phyloP scores from a whole-genome alignment of 352 stramenopile genomes.

The Pythium rishiriense region DNA sequence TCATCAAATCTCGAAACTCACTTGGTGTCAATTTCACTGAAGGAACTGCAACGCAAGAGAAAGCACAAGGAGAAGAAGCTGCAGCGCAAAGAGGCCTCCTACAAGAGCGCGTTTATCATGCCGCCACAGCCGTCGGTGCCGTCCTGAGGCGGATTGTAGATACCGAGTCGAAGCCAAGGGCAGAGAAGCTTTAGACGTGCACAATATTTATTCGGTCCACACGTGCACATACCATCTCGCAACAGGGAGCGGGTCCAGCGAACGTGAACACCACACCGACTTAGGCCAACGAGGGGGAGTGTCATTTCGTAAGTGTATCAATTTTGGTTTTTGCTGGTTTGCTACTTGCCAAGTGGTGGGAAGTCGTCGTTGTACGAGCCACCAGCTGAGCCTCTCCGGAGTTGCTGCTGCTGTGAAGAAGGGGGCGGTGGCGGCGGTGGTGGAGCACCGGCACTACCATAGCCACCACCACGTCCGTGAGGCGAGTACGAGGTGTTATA shows the following conservation, averaged over 20 bases:
- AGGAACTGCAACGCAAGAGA: slow-evolving; percentile 72
- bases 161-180: neutral
- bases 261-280: neutral
- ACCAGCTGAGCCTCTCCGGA: slow-evolving; percentile 21
- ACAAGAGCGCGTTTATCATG: slow-evolving; percentile 27
- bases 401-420: slow-evolving; percentile 28
- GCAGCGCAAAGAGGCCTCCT: slow-evolving; percentile 54
- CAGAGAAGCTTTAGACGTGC: neutral
- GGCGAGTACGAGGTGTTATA: slow-evolving; percentile 24
- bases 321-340: slow-evolving; percentile 2
- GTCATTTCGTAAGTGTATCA: neutral
- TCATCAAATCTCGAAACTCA: neutral
- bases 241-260: neutral
- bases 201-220: neutral
- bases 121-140: slow-evolving; percentile 1
- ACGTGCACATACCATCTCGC: too few species aligned
- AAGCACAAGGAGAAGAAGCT: slow-evolving; percentile 76
- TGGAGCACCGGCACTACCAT: slow-evolving; percentile 21
- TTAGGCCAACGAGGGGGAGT: neutral
- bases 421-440: slow-evolving; percentile 4
- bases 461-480: slow-evolving; percentile 18
- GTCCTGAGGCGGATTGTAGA: slow-evolving; percentile 1
- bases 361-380: slow-evolving; percentile 72
- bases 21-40: neutral
- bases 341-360: slow-evolving; percentile 56